These are phyloP conservation scores for Yamadazyma friedrichii DNA, from an alignment of 1,139 yeast genomes.

Conservation along the genomic window DNA sequence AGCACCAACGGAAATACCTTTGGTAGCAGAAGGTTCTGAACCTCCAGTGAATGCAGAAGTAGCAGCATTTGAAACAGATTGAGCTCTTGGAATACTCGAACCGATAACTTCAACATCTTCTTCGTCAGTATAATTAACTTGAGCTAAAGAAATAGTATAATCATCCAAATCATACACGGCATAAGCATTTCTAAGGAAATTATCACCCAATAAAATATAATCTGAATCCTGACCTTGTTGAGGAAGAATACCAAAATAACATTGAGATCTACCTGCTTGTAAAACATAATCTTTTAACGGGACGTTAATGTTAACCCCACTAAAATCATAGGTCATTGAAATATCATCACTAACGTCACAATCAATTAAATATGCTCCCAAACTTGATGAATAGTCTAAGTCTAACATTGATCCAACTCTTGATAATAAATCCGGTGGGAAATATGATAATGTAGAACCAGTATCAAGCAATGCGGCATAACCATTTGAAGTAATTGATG, in stretches of 20 bases:
- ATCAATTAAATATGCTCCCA: conserved; percentile 26
- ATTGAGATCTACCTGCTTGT: conserved; percentile 15
- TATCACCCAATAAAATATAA: conserved; percentile 60
- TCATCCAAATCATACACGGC: conserved; percentile 76
- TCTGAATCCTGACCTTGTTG: conserved; percentile 18
- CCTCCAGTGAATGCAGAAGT: conserved; percentile 16
- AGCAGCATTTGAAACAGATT: conserved; percentile 13
- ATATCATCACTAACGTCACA: conserved; percentile 20
- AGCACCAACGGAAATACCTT: not conserved
- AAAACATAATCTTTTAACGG: conserved; percentile 30
- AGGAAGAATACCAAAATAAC: conserved; percentile 30
- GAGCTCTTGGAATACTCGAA: conserved; percentile 14
- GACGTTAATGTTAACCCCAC: conserved; percentile 36
- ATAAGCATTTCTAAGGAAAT: conserved; percentile 70
- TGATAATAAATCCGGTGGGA: conserved; percentile 26
- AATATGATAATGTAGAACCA: conserved; percentile 40
- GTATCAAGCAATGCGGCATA: conserved; percentile 41
- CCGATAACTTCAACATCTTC: conserved; percentile 41
- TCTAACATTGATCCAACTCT: conserved; percentile 30
- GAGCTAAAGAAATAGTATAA: conserved; percentile 66
- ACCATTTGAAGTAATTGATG: conserved; percentile 17
- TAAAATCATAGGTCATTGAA: conserved; percentile 35
- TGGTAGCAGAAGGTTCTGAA: conserved; percentile 9
- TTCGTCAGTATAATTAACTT: conserved; percentile 41
- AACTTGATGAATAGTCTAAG: conserved; percentile 18